These are phyloP conservation scores for Puccinia hordei DNA, from an alignment of 1,284 basidiomycete species.

Conservation along the genomic window DNA sequence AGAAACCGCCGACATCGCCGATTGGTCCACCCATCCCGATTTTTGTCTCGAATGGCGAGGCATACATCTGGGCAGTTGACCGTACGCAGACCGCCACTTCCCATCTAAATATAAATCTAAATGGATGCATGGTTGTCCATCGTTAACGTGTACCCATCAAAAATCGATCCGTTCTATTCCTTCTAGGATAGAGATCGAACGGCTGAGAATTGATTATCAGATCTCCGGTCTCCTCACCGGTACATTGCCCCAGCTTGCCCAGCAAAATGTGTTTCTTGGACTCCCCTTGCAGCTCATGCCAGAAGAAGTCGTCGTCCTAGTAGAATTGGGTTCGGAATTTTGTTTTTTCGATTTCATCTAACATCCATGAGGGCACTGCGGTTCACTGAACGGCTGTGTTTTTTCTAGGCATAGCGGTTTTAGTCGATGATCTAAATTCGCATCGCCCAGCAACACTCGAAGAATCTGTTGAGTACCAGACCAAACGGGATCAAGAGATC, in stretches of 20 bases:
- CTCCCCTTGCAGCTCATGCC: conserved; percentile 82
- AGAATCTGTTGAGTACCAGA: conserved; percentile 52
- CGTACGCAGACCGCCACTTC: conserved; percentile 62
- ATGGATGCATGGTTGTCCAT: conserved; percentile 50
- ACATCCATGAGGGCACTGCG: background rate
- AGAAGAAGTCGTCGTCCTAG: conserved; percentile 85
- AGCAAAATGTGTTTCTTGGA: conserved; percentile 95
- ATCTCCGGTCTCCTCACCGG: conserved; percentile 84
- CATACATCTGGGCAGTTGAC: conserved; percentile 75
- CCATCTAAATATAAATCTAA: conserved; percentile 21
- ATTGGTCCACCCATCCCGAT: conserved; percentile 57
- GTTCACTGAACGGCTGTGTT: background rate
- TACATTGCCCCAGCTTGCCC: conserved; percentile 88
- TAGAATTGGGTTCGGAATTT: conserved; percentile 69
- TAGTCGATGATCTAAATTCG: conserved; percentile 73
- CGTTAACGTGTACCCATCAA: background rate
- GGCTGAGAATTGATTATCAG: conserved; percentile 73
- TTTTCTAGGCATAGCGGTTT: conserved; percentile 70
- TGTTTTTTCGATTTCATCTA: background rate
- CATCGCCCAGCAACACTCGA: conserved; percentile 66
- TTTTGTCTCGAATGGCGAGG: conserved; percentile 70
- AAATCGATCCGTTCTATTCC: background rate
- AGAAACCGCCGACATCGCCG: conserved; percentile 15
- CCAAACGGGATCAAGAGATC: conserved; percentile 62
- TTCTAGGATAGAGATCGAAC: conserved; percentile 69